Percentiles rank a stretch among this genome's conserved stretches.
Conservation (phyloP, 1,139 yeast genomes). For the Pneumocystis sp. region DNA sequence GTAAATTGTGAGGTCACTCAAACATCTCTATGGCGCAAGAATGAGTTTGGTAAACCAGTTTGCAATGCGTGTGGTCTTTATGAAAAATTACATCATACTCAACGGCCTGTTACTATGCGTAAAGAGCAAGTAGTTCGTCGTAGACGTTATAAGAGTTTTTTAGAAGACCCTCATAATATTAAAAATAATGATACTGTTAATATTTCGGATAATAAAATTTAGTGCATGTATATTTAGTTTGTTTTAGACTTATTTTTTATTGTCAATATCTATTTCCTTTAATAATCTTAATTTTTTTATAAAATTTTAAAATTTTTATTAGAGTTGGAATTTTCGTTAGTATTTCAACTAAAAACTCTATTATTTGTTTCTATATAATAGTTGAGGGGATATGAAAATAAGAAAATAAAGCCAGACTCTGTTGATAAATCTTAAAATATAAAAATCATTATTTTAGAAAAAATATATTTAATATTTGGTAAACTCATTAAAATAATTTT, state of each 20-base stretch:
- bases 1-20: slow-evolving; percentile 64
- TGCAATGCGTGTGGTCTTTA: slow-evolving; percentile 85
- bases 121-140: slow-evolving; percentile 61
- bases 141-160: slow-evolving; percentile 29
- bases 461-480: not conserved
- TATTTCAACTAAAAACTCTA: too few relatives aligned
- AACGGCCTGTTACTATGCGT: slow-evolving; percentile 64
- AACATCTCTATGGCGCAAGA: slow-evolving; percentile 80
- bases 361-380: too few relatives aligned
- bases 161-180: not conserved
- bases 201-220: not conserved
- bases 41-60: slow-evolving; percentile 53
- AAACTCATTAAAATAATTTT: too few relatives aligned
- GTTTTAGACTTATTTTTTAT: not conserved
- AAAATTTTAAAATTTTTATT: too few relatives aligned
- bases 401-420: too few relatives aligned
- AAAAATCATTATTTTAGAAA: not conserved
- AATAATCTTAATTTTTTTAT: too few relatives aligned
- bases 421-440: not conserved
- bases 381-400: too few relatives aligned
- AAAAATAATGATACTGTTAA: not conserved
- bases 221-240: not conserved
- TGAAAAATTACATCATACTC: slow-evolving; percentile 59
- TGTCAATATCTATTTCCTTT: too few relatives aligned
- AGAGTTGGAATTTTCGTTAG: too few relatives aligned